A percentile compares a stretch with the other conserved stretches of the same genome.
phyloP scores from a whole-genome alignment of 768 basidiomycete genomes.

The Auricularia heimuer region DNA sequence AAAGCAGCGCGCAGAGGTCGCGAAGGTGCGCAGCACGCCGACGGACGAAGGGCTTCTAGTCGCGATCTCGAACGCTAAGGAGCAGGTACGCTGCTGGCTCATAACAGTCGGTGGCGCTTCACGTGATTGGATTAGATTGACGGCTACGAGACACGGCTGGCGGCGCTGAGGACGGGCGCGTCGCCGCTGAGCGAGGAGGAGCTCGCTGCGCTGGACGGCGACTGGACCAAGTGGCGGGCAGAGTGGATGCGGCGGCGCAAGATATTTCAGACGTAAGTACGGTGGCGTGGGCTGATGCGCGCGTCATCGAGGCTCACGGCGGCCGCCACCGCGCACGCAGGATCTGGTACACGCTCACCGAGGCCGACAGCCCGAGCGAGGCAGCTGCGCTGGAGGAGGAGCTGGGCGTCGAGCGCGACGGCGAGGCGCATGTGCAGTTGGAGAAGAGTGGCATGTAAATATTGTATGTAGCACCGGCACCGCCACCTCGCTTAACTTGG shows the following conservation, averaged over 20 bases:
- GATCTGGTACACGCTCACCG: slow-evolving; percentile 65
- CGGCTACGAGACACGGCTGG: slow-evolving; percentile 39
- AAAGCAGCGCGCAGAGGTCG: slow-evolving; percentile 40
- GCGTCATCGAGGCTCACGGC: not conserved
- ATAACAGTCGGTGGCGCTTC: not conserved
- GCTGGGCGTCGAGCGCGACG: slow-evolving; percentile 73
- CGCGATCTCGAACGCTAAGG: slow-evolving; percentile 41
- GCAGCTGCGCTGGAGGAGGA: slow-evolving; percentile 58
- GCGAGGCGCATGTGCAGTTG: slow-evolving; percentile 59
- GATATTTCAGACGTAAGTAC: slow-evolving; percentile 60
- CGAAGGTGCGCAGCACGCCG: slow-evolving; percentile 50
- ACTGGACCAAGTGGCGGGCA: slow-evolving; percentile 71
- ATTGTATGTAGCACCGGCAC: not conserved
- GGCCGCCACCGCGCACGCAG: slow-evolving; percentile 28
- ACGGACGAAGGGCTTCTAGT: slow-evolving; percentile 57
- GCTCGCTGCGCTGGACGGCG: slow-evolving; percentile 52
- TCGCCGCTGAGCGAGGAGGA: slow-evolving; percentile 64
- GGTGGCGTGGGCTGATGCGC: not conserved
- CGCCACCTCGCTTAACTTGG: not conserved
- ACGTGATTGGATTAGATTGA: slow-evolving; percentile 32
- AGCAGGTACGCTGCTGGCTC: slow-evolving; percentile 33
- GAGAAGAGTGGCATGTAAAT: slow-evolving; percentile 19
- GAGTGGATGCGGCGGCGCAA: slow-evolving; percentile 76
- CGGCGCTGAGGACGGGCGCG: slow-evolving; percentile 57
- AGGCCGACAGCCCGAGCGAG: slow-evolving; percentile 57